Percentiles rank a stretch among this genome's conserved stretches.
These are phyloP conservation scores for Pseudogymnoascus verrucosus DNA, from an alignment of 2,329 filamentous ascomycete species.

Conservation along the genomic window DNA sequence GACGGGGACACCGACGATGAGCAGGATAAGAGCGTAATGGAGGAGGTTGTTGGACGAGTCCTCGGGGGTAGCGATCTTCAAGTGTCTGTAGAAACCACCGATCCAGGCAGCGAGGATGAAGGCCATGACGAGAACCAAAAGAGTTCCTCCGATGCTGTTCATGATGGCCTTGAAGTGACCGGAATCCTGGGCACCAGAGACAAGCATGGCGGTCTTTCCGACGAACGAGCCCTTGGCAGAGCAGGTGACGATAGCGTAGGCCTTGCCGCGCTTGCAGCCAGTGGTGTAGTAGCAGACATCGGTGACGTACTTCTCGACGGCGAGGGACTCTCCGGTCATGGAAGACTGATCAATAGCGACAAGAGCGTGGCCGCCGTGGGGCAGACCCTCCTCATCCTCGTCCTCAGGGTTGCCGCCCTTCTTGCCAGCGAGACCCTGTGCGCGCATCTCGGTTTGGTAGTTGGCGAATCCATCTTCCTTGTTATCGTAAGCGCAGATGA, in stretches of 20 bases:
- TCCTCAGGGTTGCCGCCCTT: conserved; percentile 42
- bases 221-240: conserved; percentile 68
- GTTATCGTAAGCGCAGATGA: conserved; percentile 65
- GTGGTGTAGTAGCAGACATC: conserved; percentile 72
- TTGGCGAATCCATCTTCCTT: conserved; percentile 55
- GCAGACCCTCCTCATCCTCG: conserved; percentile 45
- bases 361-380: conserved; percentile 55
- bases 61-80: conserved; percentile 53
- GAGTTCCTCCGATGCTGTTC: conserved; percentile 68
- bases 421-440: conserved; percentile 52
- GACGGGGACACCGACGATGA: conserved; percentile 73
- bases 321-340: conserved; percentile 73
- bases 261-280: conserved; percentile 73
- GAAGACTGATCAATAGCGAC: conserved; percentile 71
- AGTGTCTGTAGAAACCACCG: conserved; percentile 68
- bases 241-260: conserved; percentile 59
- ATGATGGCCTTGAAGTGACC: conserved; percentile 79
- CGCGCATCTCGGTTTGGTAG: conserved; percentile 57
- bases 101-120: conserved; percentile 70
- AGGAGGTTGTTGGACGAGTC: conserved; percentile 55
- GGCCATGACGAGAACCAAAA: conserved; percentile 70
- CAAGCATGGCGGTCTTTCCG: conserved; percentile 65
- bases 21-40: conserved; percentile 60
- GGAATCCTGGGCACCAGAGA: conserved; percentile 66
- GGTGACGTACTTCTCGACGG: conserved; percentile 72